Conservation (phyloP, 352 stramenopile species). For the Blastocystis sp. region DNA sequence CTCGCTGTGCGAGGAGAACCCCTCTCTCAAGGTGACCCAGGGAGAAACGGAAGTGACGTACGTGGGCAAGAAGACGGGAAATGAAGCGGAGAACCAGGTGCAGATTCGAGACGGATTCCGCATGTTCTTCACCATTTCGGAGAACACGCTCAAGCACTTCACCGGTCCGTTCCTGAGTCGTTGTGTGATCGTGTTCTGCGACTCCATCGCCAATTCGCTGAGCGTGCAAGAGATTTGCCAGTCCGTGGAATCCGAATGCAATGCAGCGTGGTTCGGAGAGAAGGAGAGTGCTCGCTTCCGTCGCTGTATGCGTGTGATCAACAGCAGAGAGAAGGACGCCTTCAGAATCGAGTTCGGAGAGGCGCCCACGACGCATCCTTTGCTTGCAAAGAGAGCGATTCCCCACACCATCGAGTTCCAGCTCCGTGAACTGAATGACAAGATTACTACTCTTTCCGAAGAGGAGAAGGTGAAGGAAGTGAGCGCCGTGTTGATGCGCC, state of each 20-base stretch:
- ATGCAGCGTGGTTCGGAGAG: constrained; percentile 5
- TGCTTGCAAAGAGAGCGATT: neutral
- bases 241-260: neutral
- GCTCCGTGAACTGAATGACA: neutral
- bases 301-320: constrained; percentile 11
- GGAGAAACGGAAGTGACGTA: neutral
- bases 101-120: neutral
- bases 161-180: constrained; percentile 27
- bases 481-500: neutral
- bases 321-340: neutral
- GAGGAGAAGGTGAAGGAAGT: neutral
- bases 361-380: neutral
- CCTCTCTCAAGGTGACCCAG: neutral
- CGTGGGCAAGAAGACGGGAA: neutral
- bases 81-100: neutral
- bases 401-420: neutral
- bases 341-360: constrained; percentile 16
- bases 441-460: neutral
- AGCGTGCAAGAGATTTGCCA: constrained; percentile 34
- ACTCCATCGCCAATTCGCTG: constrained; percentile 11
- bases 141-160: constrained; percentile 28
- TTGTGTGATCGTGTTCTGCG: constrained; percentile 42
- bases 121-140: neutral
- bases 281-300: neutral
- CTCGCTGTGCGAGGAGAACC: constrained; percentile 21